A percentile compares a stretch with the other conserved stretches of the same genome.
These are phyloP conservation scores for Chenopodium berlandieri DNA, from an alignment of 148 eudicot species.

Conservation along the genomic window DNA sequence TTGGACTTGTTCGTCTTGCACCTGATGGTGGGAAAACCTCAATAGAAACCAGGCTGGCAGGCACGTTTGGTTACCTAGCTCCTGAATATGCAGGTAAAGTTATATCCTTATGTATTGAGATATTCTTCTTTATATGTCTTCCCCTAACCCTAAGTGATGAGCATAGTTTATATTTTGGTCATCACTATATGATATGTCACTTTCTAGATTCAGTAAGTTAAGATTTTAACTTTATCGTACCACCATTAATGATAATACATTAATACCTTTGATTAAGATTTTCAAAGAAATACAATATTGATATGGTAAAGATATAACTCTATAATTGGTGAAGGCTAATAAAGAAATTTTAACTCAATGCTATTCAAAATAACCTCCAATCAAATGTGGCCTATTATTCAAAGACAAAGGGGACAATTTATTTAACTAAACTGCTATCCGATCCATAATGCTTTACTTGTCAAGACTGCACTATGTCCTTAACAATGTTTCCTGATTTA, in stretches of 20 bases:
- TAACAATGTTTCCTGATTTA: no score
- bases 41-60: slow-evolving; percentile 67
- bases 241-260: not conserved
- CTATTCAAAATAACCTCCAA: not conserved
- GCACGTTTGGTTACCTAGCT: slow-evolving; percentile 83
- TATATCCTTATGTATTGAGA: not conserved
- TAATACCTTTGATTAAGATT: not conserved
- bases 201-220: not conserved
- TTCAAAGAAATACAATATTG: not conserved
- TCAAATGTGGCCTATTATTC: not conserved
- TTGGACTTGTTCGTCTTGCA: slow-evolving; percentile 81
- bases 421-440: not conserved
- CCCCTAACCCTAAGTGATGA: not conserved
- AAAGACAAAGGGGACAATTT: not conserved
- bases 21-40: slow-evolving; percentile 62
- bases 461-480: not conserved
- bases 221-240: not conserved
- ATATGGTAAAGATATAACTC: not conserved
- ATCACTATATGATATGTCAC: not conserved
- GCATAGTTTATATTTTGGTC: not conserved
- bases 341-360: not conserved
- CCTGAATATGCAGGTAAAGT: slow-evolving; percentile 79
- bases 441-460: not conserved
- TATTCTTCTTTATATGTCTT: slow-evolving; percentile 1
- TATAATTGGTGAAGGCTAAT: not conserved